Base-by-base conservation (phyloP, 2,329 filamentous ascomycete species). In the Talaromyces sp. region DNA sequence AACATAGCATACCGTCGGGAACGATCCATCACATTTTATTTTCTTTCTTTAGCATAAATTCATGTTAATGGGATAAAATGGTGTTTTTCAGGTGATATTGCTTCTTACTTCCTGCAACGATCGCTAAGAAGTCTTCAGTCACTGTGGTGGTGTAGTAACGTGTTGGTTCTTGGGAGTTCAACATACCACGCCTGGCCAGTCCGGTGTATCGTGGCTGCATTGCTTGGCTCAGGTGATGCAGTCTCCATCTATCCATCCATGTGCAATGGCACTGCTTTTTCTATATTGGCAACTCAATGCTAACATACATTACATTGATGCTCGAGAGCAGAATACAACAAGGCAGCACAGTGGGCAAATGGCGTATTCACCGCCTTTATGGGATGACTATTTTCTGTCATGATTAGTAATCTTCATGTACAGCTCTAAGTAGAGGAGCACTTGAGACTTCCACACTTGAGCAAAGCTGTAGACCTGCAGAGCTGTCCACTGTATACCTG, bases 71-170 rank as follows among this genome's bases (percentile, higher is more conserved):
- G 16, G 17, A 41, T 39, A 13, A 39, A n/a, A n/a, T n/a, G n/a
- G n/a, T 16, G 14, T 8, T 32, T 16, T 19, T 17, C 9, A n/a
- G 16, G 7, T 14, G 32, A 19, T 30, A 1, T 41, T 19, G 16
- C 24, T 29, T 24, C 33, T 48, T 13, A 52, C 50, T 39, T 52
- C 37, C 50, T 52, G 29, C 50, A 52, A 13, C 50, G 50, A 43
- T 52, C 50, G 36, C 50, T 52, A 24, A 30, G 67, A 43, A 78
- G 78, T 51, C 70, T 80, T 39, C 62, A 69, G 40, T 69, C 77
- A 1, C 19, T 20, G n/a, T 19, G 11, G 9, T 22, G 29, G 3
- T 36, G 20, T 49, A 42, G 17, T 20, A 13, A 30, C 6, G 29
- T 10, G 6, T 20, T 13, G 17, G 19, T 3, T 27, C 7, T 5